phyloP scores from a whole-genome alignment of 2,329 filamentous ascomycete genomes.

The Fusarium foetens region DNA sequence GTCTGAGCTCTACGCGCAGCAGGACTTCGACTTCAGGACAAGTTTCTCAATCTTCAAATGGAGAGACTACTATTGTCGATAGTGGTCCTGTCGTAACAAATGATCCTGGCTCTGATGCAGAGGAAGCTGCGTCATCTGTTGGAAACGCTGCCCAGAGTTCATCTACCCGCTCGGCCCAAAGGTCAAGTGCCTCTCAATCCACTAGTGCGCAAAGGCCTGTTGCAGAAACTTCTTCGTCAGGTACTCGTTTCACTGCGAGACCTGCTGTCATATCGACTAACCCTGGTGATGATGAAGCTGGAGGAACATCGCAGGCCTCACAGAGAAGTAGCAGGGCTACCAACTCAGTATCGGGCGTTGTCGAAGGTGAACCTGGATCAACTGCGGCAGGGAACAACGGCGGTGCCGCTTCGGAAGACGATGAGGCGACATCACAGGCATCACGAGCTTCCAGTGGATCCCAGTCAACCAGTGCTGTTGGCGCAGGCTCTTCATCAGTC shows the following conservation, averaged over 20 bases:
- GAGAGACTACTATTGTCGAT: neutral
- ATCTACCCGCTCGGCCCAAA: neutral
- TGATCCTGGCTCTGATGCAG: neutral
- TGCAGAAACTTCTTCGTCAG: neutral
- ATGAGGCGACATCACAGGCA: neutral
- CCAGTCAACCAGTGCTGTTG: rapidly evolving
- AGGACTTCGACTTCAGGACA: neutral
- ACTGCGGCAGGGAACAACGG: neutral
- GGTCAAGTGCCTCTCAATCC: neutral
- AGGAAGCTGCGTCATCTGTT: neutral
- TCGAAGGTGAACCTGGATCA: neutral
- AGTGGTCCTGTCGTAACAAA: neutral
- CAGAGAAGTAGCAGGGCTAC: neutral
- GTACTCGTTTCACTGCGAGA: neutral
- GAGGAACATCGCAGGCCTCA: rapidly evolving
- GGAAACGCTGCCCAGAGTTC: neutral
- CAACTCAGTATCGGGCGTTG: neutral
- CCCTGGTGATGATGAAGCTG: rapidly evolving
- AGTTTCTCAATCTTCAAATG: neutral
- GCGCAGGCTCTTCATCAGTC: neutral
- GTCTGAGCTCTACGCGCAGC: neutral
- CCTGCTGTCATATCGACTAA: neutral
- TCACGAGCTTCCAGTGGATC: neutral
- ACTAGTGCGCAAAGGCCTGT: neutral
- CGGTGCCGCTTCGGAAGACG: rapidly evolving